Percentiles rank a stretch among this genome's conserved stretches.
Evolutionary conservation across 768 basidiomycete species (phyloP).

Genomic region (Lactarius hengduanensis): DNA sequence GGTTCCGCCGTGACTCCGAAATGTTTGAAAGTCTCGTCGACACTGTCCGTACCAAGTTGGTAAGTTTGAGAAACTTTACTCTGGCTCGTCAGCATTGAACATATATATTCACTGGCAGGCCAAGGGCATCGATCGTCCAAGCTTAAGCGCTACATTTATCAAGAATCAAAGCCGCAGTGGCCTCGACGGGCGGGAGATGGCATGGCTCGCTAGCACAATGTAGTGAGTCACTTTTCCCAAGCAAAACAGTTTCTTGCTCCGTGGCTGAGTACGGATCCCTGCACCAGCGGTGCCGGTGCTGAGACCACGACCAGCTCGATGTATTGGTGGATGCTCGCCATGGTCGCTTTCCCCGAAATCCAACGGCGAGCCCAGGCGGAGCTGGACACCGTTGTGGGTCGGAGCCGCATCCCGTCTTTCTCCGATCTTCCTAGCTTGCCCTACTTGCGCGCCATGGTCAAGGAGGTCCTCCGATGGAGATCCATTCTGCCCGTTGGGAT

Average conservation of each 20-base stretch:
- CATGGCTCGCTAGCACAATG: slow-evolving; percentile 32
- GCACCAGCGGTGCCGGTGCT: slow-evolving; percentile 23
- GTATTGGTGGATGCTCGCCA: slow-evolving; percentile 29
- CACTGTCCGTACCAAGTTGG: slow-evolving; percentile 20
- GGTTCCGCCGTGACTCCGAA: slow-evolving; percentile 24
- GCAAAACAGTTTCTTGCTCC: background rate
- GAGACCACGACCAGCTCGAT: slow-evolving; percentile 28
- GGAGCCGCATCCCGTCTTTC: slow-evolving; percentile 25
- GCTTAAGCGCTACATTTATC: slow-evolving; percentile 23
- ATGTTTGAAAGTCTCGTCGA: slow-evolving; percentile 26
- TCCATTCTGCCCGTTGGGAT: slow-evolving; percentile 27
- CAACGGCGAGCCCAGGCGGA: slow-evolving; percentile 30
- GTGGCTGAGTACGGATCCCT: background rate
- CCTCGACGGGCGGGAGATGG: slow-evolving; percentile 23
- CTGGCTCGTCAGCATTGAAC: background rate
- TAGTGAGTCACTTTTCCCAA: slow-evolving; percentile 24
- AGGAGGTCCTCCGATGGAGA: slow-evolving; percentile 30
- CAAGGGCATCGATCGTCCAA: slow-evolving; percentile 25
- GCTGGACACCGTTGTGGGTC: slow-evolving; percentile 30
- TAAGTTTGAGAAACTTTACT: background rate
- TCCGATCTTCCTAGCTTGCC: slow-evolving; percentile 28
- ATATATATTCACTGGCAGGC: background rate
- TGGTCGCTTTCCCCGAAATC: slow-evolving; percentile 30
- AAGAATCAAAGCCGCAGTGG: slow-evolving; percentile 21
- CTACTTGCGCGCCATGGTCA: slow-evolving; percentile 30